phyloP scores from a whole-genome alignment of 2,329 filamentous ascomycete genomes.

The Ambrosiella cleistominuta region DNA sequence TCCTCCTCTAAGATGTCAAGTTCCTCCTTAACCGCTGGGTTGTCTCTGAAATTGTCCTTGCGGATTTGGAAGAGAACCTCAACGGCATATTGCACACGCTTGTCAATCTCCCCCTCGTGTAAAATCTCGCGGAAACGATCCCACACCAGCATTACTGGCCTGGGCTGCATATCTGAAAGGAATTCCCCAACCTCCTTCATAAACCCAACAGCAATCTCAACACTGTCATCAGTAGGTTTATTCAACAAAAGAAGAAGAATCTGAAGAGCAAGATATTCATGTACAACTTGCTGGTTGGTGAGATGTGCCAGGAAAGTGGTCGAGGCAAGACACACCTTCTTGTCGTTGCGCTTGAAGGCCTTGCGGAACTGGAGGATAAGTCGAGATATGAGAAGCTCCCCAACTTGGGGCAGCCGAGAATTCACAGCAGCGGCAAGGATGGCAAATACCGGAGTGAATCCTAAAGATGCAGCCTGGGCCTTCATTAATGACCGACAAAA shows the following conservation, averaged over 20 bases:
- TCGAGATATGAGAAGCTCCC: slow-evolving; percentile 72
- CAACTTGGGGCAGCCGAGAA: slow-evolving; percentile 87
- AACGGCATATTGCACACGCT: slow-evolving; percentile 98
- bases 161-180: slow-evolving; percentile 82
- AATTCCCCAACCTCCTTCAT: slow-evolving; percentile 88
- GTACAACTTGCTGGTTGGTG: slow-evolving; percentile 87
- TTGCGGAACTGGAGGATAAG: slow-evolving; percentile 88
- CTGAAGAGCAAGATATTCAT: slow-evolving; percentile 85
- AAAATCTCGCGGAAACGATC: slow-evolving; percentile 91
- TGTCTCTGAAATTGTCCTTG: slow-evolving; percentile 93
- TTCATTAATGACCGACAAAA: slow-evolving; percentile 98
- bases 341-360: slow-evolving; percentile 90
- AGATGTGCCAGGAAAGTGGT: slow-evolving; percentile 91
- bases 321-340: slow-evolving; percentile 80
- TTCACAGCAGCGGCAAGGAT: slow-evolving; percentile 95
- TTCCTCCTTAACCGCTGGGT: slow-evolving; percentile 78
- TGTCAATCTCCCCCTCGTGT: slow-evolving; percentile 93
- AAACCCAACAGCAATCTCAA: slow-evolving; percentile 89
- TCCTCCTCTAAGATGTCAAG: slow-evolving; percentile 93
- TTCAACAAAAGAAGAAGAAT: slow-evolving; percentile 81
- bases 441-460: slow-evolving; percentile 91
- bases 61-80: slow-evolving; percentile 93
- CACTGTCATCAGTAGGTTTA: slow-evolving; percentile 92
- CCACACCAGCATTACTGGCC: slow-evolving; percentile 78
- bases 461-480: slow-evolving; percentile 85